A percentile compares a stretch with the other conserved stretches of the same genome.
Conservation (phyloP, 2,329 filamentous ascomycete species). For the Leptographium flavum region DNA sequence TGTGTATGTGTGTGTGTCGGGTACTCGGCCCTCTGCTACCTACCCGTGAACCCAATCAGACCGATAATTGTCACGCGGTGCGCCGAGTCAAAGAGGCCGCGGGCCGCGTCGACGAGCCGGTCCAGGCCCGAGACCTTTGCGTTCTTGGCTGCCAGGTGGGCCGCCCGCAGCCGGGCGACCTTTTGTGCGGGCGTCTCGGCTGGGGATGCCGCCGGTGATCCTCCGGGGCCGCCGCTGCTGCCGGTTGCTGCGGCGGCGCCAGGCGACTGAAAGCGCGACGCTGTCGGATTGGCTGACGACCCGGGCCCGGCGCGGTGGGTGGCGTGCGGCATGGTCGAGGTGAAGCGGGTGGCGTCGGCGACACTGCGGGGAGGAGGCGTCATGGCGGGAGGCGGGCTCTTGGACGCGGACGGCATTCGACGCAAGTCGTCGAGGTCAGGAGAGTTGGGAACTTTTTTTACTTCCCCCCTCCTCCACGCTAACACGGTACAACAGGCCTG, state of each 20-base stretch:
- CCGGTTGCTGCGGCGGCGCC: neutral
- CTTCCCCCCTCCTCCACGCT: too few relatives aligned
- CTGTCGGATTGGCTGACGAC: constrained; percentile 1
- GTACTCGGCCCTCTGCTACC: too few relatives aligned
- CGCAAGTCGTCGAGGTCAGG: too few relatives aligned
- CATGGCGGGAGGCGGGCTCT: neutral
- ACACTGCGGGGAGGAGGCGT: constrained; percentile 42
- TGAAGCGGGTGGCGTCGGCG: constrained; percentile 69
- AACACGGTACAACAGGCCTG: too few relatives aligned
- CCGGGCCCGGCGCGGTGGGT: constrained; percentile 35
- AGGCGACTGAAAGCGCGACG: constrained; percentile 12
- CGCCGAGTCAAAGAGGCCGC: constrained; percentile 38
- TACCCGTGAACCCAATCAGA: constrained; percentile 43
- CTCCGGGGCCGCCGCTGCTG: constrained; percentile 3
- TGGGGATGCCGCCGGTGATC: constrained; percentile 4
- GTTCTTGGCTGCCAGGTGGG: constrained; percentile 51
- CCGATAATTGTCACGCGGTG: constrained; percentile 40
- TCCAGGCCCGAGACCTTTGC: constrained; percentile 40
- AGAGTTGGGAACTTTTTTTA: too few relatives aligned
- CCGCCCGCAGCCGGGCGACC: constrained; percentile 52
- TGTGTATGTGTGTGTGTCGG: too few relatives aligned
- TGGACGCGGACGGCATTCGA: too few relatives aligned
- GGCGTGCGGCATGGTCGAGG: constrained; percentile 55
- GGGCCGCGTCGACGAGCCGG: constrained; percentile 29
- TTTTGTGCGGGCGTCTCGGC: constrained; percentile 55